Evolutionary conservation across 2,329 filamentous ascomycete species (phyloP).

Genomic region (Fusarium sacchari): DNA sequence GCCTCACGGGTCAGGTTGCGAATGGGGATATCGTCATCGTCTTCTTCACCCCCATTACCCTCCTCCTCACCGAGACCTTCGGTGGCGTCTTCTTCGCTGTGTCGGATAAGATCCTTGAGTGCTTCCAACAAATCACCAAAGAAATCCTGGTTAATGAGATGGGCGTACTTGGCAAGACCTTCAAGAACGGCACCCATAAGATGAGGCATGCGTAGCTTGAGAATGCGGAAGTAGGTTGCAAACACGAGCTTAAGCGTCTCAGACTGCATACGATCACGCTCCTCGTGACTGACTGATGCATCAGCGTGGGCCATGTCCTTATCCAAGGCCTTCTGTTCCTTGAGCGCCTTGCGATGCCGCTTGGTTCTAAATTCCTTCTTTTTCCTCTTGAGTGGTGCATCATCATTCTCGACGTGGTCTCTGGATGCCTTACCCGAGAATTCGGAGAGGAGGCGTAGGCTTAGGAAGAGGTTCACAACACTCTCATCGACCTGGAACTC

Average conservation of each 20-base stretch:
- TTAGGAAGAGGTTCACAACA: conserved; percentile 89
- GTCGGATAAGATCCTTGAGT: conserved; percentile 88
- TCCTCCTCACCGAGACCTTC: conserved; percentile 55
- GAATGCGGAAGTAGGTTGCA: conserved; percentile 90
- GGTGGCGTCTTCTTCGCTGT: conserved; percentile 70
- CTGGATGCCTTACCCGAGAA: conserved; percentile 86
- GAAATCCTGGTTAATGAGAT: conserved; percentile 98
- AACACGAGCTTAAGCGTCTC: conserved; percentile 98
- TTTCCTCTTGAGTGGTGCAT: conserved; percentile 67
- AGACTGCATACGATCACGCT: conserved; percentile 91
- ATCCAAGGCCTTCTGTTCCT: conserved; percentile 86
- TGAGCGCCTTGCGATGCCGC: conserved; percentile 81
- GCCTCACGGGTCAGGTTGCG: conserved; percentile 87
- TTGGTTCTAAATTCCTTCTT: conserved; percentile 92
- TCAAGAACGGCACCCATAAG: conserved; percentile 98
- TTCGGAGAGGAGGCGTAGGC: conserved; percentile 87
- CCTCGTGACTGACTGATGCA: conserved; percentile 89
- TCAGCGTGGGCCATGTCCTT: conserved; percentile 96
- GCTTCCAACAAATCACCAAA: conserved; percentile 96
- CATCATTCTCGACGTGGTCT: conserved; percentile 71
- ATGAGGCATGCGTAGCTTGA: conserved; percentile 82
- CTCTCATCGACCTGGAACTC: conserved; percentile 86
- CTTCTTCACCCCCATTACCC: conserved; percentile 56
- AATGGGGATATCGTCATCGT: conserved; percentile 58
- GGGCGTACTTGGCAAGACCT: conserved; percentile 91